Evolutionary conservation across 2,329 filamentous ascomycete species (phyloP).

Genomic region (Sporothrix variecibatus): DNA sequence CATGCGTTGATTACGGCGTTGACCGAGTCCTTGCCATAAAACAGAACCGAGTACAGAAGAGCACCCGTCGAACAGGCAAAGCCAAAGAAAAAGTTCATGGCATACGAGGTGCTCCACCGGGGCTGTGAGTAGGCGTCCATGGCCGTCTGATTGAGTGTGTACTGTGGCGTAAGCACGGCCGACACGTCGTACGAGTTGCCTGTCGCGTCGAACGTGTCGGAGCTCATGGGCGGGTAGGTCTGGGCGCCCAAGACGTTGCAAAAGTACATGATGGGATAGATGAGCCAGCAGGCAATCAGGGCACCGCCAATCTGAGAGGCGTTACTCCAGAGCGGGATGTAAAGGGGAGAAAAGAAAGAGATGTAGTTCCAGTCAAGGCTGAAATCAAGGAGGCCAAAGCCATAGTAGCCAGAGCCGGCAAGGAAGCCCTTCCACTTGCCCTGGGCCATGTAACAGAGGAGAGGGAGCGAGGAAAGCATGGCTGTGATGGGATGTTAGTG

Average conservation of each 20-base stretch:
- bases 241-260: conserved; percentile 44
- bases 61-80: conserved; percentile 40
- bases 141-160: conserved; percentile 40
- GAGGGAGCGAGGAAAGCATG: conserved; percentile 31
- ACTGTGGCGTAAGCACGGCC: conserved; percentile 43
- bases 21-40: conserved; percentile 47
- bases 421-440: conserved; percentile 39
- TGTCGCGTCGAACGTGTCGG: conserved; percentile 34
- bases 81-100: conserved; percentile 40
- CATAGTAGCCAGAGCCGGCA: conserved; percentile 45
- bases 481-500: conserved; percentile 15
- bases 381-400: conserved; percentile 45
- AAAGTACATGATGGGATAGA: conserved; percentile 46
- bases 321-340: conserved; percentile 39
- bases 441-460: conserved; percentile 39
- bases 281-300: conserved; percentile 38
- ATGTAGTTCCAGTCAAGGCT: conserved; percentile 51
- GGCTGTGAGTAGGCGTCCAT: conserved; percentile 45
- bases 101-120: conserved; percentile 44
- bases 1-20: conserved; percentile 49
- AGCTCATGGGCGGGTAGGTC: conserved; percentile 46
- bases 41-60: conserved; percentile 36
- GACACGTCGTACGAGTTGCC: conserved; percentile 46
- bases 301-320: conserved; percentile 44
- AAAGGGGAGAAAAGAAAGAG: conserved; percentile 41